Conservation (phyloP, 768 basidiomycete genomes). For the Lactarius hatsudake region DNA sequence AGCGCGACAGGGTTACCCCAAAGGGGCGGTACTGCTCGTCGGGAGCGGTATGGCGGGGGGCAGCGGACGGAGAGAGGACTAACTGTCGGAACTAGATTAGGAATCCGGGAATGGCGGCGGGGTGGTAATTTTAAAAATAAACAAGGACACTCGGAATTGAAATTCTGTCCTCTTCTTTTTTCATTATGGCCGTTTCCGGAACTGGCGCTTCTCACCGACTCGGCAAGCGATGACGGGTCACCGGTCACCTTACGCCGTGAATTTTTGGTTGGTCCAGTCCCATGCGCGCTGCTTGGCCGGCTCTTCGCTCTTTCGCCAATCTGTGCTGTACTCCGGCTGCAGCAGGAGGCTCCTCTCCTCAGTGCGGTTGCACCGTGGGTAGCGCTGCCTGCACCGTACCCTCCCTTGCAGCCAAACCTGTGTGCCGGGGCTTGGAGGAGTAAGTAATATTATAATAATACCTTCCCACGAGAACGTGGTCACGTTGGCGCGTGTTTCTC, state of each 20-base stretch:
- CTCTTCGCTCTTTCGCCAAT: not conserved
- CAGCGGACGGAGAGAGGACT: conserved; percentile 1
- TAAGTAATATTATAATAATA: not conserved
- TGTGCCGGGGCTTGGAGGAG: not conserved
- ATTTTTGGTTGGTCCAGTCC: not conserved
- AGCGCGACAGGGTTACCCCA: not conserved
- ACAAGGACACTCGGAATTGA: conserved; percentile 1
- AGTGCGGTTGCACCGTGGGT: not conserved
- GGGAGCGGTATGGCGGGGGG: not conserved
- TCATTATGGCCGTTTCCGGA: conserved; percentile 22
- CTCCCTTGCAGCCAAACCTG: not conserved
- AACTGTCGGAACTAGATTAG: not conserved
- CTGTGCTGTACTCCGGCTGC: not conserved
- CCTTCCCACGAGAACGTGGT: conserved; percentile 9
- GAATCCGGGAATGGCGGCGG: conserved; percentile 3
- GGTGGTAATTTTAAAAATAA: conserved; percentile 3
- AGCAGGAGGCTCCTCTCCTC: not conserved
- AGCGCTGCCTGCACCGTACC: too few species aligned
- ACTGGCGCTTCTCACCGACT: conserved; percentile 10
- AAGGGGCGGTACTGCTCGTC: not conserved
- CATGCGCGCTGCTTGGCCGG: conserved; percentile 1
- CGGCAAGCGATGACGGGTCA: conserved; percentile 12
- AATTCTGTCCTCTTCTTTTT: conserved; percentile 10
- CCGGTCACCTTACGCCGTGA: not conserved
- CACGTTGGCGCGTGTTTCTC: conserved; percentile 4